Conservation (phyloP, 2,329 filamentous ascomycete species). For the Diaporthe vexans region DNA sequence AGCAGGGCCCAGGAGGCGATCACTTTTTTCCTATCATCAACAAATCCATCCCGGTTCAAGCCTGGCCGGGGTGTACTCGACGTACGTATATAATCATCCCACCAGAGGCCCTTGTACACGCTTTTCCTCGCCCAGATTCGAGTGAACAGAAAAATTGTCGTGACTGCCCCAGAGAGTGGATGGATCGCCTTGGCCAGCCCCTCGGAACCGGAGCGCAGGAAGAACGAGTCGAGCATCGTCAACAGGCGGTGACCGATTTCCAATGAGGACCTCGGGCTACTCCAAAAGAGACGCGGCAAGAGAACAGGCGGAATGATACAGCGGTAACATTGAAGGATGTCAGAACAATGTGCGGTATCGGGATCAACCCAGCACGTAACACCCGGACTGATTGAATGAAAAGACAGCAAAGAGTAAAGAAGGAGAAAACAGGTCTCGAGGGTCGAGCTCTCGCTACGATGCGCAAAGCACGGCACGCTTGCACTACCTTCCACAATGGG, state of each 20-base stretch:
- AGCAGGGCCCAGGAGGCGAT: conserved; percentile 36
- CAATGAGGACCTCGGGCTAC: background rate
- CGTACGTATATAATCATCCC: conserved; percentile 38
- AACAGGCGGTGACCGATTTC: background rate
- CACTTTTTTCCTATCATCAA: conserved; percentile 2
- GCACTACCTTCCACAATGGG: conserved; percentile 26
- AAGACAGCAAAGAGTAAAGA: too few relatives aligned
- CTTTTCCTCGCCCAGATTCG: conserved; percentile 35
- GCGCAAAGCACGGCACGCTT: conserved; percentile 14
- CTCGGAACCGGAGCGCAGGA: conserved; percentile 29
- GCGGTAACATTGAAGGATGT: too few relatives aligned
- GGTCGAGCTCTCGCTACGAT: conserved; percentile 11
- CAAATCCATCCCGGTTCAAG: background rate
- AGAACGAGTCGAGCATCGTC: conserved; percentile 26
- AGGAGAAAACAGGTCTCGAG: background rate
- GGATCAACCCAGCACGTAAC: background rate
- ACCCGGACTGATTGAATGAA: background rate
- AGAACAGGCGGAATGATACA: too few relatives aligned
- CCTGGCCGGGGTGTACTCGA: background rate
- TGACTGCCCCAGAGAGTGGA: conserved; percentile 28
- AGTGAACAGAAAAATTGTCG: conserved; percentile 37
- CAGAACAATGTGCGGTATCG: background rate
- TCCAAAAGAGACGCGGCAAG: background rate
- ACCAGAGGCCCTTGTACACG: conserved; percentile 34
- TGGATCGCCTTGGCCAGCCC: conserved; percentile 39